Conservation (phyloP, 139 green algal species). For the Medakamo hakoo region DNA sequence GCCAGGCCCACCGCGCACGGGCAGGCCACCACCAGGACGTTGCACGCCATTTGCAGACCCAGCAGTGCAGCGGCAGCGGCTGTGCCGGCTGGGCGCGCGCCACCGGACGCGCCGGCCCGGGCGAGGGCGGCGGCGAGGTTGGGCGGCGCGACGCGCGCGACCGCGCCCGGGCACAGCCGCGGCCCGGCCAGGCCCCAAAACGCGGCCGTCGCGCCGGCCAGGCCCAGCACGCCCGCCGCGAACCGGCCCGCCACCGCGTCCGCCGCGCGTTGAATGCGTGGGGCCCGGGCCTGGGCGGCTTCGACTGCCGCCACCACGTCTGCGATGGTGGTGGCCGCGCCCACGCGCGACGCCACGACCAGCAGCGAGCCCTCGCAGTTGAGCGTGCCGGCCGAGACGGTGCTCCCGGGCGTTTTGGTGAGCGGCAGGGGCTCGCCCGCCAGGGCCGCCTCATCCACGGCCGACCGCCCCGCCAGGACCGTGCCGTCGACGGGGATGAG, state of each 20-base stretch:
- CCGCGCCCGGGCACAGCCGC: constrained; percentile 44
- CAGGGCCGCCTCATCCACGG: constrained; percentile 60
- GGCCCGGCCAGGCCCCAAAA: constrained; percentile 58
- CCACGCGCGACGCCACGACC: constrained; percentile 40
- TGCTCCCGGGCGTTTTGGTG: constrained; percentile 43
- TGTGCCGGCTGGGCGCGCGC: too few species aligned
- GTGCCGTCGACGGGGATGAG: constrained; percentile 65
- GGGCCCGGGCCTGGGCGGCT: constrained; percentile 46
- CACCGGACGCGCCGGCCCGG: constrained; percentile 9
- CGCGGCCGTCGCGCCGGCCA: constrained; percentile 48
- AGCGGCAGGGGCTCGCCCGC: constrained; percentile 72
- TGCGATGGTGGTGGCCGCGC: constrained; percentile 62
- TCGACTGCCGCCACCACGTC: constrained; percentile 73
- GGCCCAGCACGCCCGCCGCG: constrained; percentile 62
- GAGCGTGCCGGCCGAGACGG: constrained; percentile 62
- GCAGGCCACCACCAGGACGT: constrained; percentile 86
- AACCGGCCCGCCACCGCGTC: constrained; percentile 48
- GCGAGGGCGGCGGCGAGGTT: constrained; percentile 5
- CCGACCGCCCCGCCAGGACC: constrained; percentile 41
- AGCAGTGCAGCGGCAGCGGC: constrained; percentile 25
- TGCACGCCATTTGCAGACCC: constrained; percentile 65
- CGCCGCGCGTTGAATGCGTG: constrained; percentile 70
- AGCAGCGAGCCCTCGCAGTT: constrained; percentile 63
- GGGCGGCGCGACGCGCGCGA: constrained; percentile 23
- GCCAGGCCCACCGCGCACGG: constrained; percentile 85